phyloP scores from a whole-genome alignment of 805 yeast genomes.

The Saccharomyces eubayanus region DNA sequence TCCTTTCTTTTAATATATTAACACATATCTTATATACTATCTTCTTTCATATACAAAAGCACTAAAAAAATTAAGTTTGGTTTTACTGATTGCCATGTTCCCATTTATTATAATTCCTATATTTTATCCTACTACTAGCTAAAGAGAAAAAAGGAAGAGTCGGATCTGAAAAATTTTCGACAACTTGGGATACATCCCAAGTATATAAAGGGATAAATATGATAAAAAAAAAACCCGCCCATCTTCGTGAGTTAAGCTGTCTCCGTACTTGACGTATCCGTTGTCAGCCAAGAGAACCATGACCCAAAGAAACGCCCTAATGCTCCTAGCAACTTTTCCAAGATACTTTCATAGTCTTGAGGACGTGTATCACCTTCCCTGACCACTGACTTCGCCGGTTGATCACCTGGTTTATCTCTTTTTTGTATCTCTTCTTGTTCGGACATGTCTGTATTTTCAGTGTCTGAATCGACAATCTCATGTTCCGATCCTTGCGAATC shows the following conservation, averaged over 20 bases:
- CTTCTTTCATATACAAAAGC: not conserved
- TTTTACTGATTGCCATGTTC: not conserved
- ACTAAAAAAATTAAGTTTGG: not conserved
- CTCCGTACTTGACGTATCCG: not conserved
- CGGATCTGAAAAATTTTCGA: not conserved
- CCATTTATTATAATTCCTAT: not conserved
- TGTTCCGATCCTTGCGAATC: not conserved
- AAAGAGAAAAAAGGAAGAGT: not conserved
- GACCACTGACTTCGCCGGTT: not conserved
- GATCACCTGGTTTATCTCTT: not conserved
- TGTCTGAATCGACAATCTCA: not conserved
- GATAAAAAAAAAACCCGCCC: not conserved
- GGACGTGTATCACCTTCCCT: not conserved
- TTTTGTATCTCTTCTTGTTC: not conserved
- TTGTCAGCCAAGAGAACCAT: conserved; percentile 4
- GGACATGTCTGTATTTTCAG: not conserved
- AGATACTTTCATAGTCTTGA: conserved; percentile 3
- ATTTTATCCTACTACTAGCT: not conserved
- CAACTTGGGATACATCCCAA: not conserved
- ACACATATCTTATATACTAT: not conserved
- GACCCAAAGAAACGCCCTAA: conserved; percentile 5
- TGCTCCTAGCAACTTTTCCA: conserved; percentile 5
- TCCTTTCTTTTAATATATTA: not conserved
- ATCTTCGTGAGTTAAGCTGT: not conserved
- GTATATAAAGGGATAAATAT: not conserved